Conservation (phyloP, 345 rosid species). For the Pugionium cornutum region DNA sequence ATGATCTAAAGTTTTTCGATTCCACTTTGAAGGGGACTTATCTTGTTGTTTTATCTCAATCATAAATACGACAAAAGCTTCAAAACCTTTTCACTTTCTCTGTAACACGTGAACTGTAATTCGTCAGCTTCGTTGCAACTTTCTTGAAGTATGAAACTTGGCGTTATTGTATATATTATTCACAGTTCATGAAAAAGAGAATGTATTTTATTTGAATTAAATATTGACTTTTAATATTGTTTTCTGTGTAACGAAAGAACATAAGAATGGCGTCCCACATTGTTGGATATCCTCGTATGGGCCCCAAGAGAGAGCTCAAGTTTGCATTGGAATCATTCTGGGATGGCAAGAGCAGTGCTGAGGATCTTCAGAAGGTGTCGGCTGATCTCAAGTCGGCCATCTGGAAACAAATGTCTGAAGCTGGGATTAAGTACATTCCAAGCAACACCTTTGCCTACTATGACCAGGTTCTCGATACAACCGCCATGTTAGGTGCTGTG, state of each 20-base stretch:
- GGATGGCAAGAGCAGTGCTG: conserved; percentile 96
- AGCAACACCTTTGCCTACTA: conserved; percentile 95
- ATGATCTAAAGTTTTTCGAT: conserved; percentile 19
- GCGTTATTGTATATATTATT: background rate
- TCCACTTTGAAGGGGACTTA: conserved; percentile 15
- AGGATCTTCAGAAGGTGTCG: conserved; percentile 85
- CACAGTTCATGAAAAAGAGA: conserved; percentile 4
- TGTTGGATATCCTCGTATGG: conserved; percentile 99
- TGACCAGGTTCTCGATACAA: conserved; percentile 94
- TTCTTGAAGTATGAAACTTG: conserved; percentile 13
- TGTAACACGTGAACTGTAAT: conserved; percentile 16
- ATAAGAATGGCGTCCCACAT: conserved; percentile 84
- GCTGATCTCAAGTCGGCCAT: conserved; percentile 87
- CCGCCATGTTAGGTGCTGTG: conserved; percentile 98
- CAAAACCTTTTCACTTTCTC: background rate
- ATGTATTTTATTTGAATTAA: conserved; percentile 2
- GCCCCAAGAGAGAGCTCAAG: conserved; percentile 99
- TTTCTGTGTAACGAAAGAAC: conserved; percentile 16
- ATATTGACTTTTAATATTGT: conserved; percentile 10
- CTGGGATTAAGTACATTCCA: conserved; percentile 86
- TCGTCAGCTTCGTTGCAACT: conserved; percentile 9
- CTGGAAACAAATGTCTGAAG: conserved; percentile 93
- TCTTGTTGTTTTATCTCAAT: conserved; percentile 19
- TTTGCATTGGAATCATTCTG: conserved; percentile 98
- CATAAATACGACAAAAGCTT: conserved; percentile 23